A percentile compares a stretch with the other conserved stretches of the same genome.
These are phyloP conservation scores for Marasmius sp. DNA, from an alignment of 1,284 basidiomycete species.

Conservation along the genomic window DNA sequence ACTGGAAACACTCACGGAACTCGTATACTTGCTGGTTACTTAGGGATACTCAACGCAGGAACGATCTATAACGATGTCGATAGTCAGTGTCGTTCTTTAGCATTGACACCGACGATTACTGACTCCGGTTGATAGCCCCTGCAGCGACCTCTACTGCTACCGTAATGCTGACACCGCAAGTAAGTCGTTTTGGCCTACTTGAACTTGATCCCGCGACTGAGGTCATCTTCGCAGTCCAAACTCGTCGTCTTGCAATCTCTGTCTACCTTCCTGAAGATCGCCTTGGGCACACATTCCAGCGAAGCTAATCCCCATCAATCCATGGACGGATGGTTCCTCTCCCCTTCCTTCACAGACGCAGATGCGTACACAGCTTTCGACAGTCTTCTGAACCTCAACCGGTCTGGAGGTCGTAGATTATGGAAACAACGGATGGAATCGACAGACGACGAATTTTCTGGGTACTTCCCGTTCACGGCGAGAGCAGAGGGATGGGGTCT, in stretches of 20 bases:
- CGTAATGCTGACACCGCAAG: slow-evolving; percentile 62
- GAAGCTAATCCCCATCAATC: slow-evolving; percentile 10
- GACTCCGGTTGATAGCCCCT: slow-evolving; percentile 34
- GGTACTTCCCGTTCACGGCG: slow-evolving; percentile 19
- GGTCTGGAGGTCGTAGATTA: slow-evolving; percentile 3
- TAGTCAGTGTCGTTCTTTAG: slow-evolving; percentile 33
- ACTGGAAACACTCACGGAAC: slow-evolving; percentile 50
- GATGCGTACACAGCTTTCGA: slow-evolving; percentile 52
- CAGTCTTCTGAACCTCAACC: slow-evolving; percentile 27
- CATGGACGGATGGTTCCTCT: slow-evolving; percentile 51
- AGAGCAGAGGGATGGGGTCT: slow-evolving; percentile 12
- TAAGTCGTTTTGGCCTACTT: slow-evolving; percentile 31
- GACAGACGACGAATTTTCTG: slow-evolving; percentile 29
- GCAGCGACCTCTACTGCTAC: slow-evolving; percentile 63
- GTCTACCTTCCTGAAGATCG: slow-evolving; percentile 53
- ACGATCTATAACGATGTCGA: slow-evolving; percentile 59
- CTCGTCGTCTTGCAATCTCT: slow-evolving; percentile 60
- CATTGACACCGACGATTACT: not conserved
- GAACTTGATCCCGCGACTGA: slow-evolving; percentile 5
- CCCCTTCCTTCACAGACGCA: slow-evolving; percentile 45
- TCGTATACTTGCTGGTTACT: slow-evolving; percentile 72
- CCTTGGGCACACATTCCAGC: slow-evolving; percentile 28
- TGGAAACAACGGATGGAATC: slow-evolving; percentile 33
- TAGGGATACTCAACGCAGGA: slow-evolving; percentile 69
- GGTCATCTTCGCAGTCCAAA: slow-evolving; percentile 49